These are phyloP conservation scores for Moricandia moricandioides DNA, from an alignment of 345 rosid genomes.

Conservation along the genomic window DNA sequence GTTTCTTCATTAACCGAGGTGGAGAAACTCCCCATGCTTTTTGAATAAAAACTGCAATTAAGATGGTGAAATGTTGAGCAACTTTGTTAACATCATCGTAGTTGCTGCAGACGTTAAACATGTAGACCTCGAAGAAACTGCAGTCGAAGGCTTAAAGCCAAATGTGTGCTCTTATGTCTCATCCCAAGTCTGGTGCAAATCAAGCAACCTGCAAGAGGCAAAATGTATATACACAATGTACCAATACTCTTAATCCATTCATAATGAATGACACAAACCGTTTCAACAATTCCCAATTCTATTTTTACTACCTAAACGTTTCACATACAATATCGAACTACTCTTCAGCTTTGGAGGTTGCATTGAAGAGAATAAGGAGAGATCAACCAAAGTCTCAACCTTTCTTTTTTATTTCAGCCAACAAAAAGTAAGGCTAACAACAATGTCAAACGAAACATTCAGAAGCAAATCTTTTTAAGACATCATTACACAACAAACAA, in stretches of 20 bases:
- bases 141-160: background rate
- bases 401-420: background rate
- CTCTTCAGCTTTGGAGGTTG: background rate
- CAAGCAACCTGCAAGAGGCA: background rate
- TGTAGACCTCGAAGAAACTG: background rate
- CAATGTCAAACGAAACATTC: background rate
- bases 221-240: background rate
- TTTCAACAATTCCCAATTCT: background rate
- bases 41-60: too few species aligned
- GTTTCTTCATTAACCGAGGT: too few species aligned
- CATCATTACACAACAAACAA: slow-evolving; percentile 17
- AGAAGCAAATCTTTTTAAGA: background rate
- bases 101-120: background rate
- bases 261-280: background rate
- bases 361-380: background rate
- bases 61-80: background rate
- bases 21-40: too few species aligned
- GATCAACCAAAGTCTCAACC: slow-evolving; percentile 1
- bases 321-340: background rate
- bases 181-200: background rate
- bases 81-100: background rate
- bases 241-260: background rate
- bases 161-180: background rate
- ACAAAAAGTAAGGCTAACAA: slow-evolving; percentile 6
- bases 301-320: background rate